These are phyloP conservation scores for Fomitopsis palustris DNA, from an alignment of 1,284 basidiomycete species.

Conservation along the genomic window DNA sequence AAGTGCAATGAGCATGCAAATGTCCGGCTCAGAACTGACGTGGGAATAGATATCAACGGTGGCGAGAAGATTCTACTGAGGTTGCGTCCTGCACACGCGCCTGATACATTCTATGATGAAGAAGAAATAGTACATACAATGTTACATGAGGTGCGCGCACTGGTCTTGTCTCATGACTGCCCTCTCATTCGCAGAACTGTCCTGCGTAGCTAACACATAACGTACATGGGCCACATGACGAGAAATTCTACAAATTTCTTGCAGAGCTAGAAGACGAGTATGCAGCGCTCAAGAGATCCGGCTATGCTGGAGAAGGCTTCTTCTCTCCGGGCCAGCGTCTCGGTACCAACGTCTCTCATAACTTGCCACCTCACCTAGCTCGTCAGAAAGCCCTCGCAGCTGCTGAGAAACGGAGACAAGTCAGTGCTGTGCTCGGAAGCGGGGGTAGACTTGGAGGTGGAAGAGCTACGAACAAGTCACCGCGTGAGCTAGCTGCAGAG, in stretches of 20 bases:
- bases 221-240: conserved; percentile 83
- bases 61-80: conserved; percentile 82
- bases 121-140: conserved; percentile 75
- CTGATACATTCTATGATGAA: conserved; percentile 72
- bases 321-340: conserved; percentile 65
- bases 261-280: conserved; percentile 79
- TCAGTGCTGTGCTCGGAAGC: conserved; percentile 45
- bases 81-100: conserved; percentile 65
- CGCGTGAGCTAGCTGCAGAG: conserved; percentile 72
- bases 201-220: conserved; percentile 75
- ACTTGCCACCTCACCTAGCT: conserved; percentile 62
- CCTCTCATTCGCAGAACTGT: too few species aligned
- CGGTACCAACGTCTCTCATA: conserved; percentile 57
- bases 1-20: conserved; percentile 14
- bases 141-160: conserved; percentile 72
- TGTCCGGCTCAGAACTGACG: conserved; percentile 8
- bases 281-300: conserved; percentile 67
- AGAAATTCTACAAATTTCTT: conserved; percentile 78
- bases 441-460: conserved; percentile 55
- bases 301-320: conserved; percentile 85
- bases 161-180: not conserved
- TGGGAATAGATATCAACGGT: conserved; percentile 59
- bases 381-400: conserved; percentile 67
- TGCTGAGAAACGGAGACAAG: conserved; percentile 64
- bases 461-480: conserved; percentile 41